Conservation (phyloP, 2,329 filamentous ascomycete species). For the Aureobasidium uvarum region DNA sequence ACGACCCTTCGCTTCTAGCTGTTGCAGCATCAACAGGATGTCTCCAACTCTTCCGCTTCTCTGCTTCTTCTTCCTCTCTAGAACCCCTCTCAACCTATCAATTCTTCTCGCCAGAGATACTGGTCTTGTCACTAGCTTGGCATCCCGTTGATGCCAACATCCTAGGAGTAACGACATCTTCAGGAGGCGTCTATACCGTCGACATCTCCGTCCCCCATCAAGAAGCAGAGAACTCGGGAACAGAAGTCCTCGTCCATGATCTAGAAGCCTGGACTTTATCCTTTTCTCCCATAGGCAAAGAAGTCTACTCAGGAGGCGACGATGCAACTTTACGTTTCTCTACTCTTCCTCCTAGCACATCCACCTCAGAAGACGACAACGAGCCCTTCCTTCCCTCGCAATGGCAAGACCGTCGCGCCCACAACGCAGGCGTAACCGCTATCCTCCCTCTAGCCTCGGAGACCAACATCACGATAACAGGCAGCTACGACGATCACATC, state of each 20-base stretch:
- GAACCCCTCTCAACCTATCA: conserved; percentile 46
- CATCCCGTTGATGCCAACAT: conserved; percentile 57
- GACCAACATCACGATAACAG: conserved; percentile 67
- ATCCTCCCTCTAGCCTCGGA: conserved; percentile 65
- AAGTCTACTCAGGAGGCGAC: conserved; percentile 70
- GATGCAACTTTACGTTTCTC: conserved; percentile 58
- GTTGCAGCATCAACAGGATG: conserved; percentile 75
- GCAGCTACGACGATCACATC: conserved; percentile 86
- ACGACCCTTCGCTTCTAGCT: conserved; percentile 57
- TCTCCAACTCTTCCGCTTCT: conserved; percentile 62
- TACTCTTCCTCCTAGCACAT: conserved; percentile 27
- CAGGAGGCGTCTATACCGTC: conserved; percentile 56
- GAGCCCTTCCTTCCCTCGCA: background rate
- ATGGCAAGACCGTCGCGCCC: conserved; percentile 57
- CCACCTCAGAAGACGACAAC: background rate
- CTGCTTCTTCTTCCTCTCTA: conserved; percentile 30
- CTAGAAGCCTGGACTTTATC: conserved; percentile 74
- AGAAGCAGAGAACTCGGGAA: conserved; percentile 18
- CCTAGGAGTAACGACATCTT: conserved; percentile 70
- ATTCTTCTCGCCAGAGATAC: conserved; percentile 56
- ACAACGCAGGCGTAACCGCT: conserved; percentile 82
- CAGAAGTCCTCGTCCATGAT: conserved; percentile 41
- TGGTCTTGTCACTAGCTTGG: conserved; percentile 74
- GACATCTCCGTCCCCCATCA: conserved; percentile 18
- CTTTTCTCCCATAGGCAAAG: conserved; percentile 45